Percentiles rank a stretch among this genome's conserved stretches.
These are phyloP conservation scores for Tillandsia leiboldiana DNA, from an alignment of 176 grass and related monocot genomes.

Conservation along the genomic window DNA sequence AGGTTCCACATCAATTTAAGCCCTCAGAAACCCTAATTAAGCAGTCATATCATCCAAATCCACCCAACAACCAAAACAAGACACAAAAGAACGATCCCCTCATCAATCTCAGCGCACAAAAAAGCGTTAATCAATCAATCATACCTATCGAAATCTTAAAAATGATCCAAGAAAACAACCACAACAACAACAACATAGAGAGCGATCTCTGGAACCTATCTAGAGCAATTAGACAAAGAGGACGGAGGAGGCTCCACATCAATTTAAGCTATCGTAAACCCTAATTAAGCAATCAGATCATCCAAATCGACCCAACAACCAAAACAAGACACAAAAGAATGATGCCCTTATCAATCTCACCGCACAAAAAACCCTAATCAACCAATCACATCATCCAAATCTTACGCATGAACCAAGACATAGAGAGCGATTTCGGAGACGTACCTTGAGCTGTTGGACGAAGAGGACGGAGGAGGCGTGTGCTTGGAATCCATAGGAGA, in stretches of 20 bases:
- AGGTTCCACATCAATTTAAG: too few relatives aligned
- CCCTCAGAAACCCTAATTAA: neutral
- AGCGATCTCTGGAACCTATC: too few relatives aligned
- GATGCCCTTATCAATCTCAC: neutral
- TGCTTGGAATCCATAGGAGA: constrained; percentile 20
- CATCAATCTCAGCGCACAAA: neutral
- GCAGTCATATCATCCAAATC: neutral
- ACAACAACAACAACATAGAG: too few relatives aligned
- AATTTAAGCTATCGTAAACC: neutral
- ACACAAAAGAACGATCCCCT: neutral
- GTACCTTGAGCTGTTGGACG: constrained; percentile 93
- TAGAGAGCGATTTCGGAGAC: neutral
- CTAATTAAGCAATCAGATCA: neutral
- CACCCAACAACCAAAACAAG: neutral
- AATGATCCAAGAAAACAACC: neutral
- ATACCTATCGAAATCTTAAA: too few relatives aligned
- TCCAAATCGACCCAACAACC: neutral
- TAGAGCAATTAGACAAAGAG: too few relatives aligned
- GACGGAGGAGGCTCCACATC: too few relatives aligned
- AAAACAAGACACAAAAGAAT: too few relatives aligned
- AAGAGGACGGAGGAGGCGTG: constrained; percentile 36
- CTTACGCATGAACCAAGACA: neutral
- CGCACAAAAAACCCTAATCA: neutral
- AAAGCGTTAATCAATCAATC: too few relatives aligned
- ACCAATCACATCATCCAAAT: neutral